Evolutionary conservation across 2,329 filamentous ascomycete species (phyloP), one percentile per base, ranked within the genome.

Genomic region (Aspergillus awamori): DNA sequence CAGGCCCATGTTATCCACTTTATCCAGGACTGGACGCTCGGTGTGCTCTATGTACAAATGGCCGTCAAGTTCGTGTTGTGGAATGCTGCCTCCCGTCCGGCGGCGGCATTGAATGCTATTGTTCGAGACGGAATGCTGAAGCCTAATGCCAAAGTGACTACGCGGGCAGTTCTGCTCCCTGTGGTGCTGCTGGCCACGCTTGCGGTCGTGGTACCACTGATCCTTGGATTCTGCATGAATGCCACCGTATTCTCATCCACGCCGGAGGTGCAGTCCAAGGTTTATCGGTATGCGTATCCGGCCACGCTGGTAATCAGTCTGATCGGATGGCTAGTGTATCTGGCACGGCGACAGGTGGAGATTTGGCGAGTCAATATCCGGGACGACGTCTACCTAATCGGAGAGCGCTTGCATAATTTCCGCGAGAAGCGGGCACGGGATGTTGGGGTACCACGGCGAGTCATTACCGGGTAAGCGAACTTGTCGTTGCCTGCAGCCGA

Each of bases 351-450:
- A 49, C 84, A 92, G 56, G 84, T 95, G 55, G 84, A 86, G 51
- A 81, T 86, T 20, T 98, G 94, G 93, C 87, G 91, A 69, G 83
- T 88, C 60, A 86, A 89, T 60, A 92, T 99, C 51, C 84, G 92
- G 41, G 96, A 99, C 75, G 96, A 99, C 77, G 93, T 96, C 0
- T 99, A 99, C 75, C 81, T 99, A 48, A 95, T 98, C 72, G 95
- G 95, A 2, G 94, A 99, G 79, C 82, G 93, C 62, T 78, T 99
- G 71, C 96, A 99, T 79, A 99, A 99, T 76, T 96, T 97, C 77
- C 91, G 92, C 2, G 88, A 90, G 72, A 78, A 76, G 59, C 72
- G 74, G 57, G 73, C 75, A 22, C 72, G 69, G 53, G 76, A 79
- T 65, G 74, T 78, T 10, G 75, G 76, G 28, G 72, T 75, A 5